Evolutionary conservation across 2,329 filamentous ascomycete species (phyloP), one percentile per base, ranked within the genome.

Genomic region (Fusarium oligoseptatum): DNA sequence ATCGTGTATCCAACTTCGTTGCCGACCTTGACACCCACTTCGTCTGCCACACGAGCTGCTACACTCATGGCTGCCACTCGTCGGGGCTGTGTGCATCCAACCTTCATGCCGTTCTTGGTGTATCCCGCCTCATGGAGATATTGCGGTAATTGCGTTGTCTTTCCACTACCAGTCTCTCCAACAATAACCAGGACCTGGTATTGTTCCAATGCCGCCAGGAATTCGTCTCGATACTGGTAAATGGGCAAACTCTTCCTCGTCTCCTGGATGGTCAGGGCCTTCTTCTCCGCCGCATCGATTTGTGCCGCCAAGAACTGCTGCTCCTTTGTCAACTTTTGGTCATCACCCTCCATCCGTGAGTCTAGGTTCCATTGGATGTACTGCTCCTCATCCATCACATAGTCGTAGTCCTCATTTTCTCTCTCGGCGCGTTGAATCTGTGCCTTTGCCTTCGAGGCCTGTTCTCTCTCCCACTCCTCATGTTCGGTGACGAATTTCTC

Each of bases 51-150:
- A 87, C 97, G 95, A 52, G 94, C 92, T n/a, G 97, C 96, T 22
- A 98, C 96, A 79, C 93, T 97, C 96, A 98, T 98, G 34, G 97
- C 97, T 4, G 97, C 97, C 12, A 99, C 97, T 86, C 97, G 92
- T 77, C 97, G 92, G 6, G 97, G 97, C 76, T 99, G 97, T 0
- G 97, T 99, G 79, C 95, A 98, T 6, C 94, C 96, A 12, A 99
- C 90, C 82, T 96, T 98, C 83, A 93, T 87, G 7, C 93, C 95
- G 24, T 90, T 88, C 80, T 96, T 95, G 3, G 95, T 97, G 78
- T 94, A 97, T 2, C 95, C 95, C 0, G 94, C 94, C 82, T 98
- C 96, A 78, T 97, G 93, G 0, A 98, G 88, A 80, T 97, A 99
- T 79, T 98, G 97, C 0, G 96, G 95, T 17, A 98, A 85, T 81